These are phyloP conservation scores for Pythium insidiosum DNA, from an alignment of 352 stramenopile species.

Conservation along the genomic window DNA sequence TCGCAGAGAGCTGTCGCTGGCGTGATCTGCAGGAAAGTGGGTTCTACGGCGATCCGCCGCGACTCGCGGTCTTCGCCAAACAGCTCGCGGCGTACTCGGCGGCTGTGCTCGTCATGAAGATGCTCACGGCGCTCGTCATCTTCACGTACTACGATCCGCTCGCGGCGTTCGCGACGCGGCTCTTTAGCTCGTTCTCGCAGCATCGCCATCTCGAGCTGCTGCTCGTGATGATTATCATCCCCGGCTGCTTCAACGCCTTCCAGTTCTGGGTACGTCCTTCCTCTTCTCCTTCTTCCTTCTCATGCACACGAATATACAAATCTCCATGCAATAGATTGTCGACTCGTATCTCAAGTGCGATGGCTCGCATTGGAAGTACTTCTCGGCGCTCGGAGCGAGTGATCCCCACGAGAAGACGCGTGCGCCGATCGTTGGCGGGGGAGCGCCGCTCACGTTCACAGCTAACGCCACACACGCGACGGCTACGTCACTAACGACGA, in stretches of 20 bases:
- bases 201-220: conserved; percentile 66
- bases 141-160: conserved; percentile 35
- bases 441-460: too few relatives aligned
- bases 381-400: conserved; percentile 15
- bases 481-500: too few relatives aligned
- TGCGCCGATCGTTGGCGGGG: too few relatives aligned
- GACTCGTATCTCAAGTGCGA: conserved; percentile 57
- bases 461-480: too few relatives aligned
- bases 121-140: conserved; percentile 29
- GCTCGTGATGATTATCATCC: conserved; percentile 72
- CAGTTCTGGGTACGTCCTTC: conserved; percentile 59
- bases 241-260: conserved; percentile 52
- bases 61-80: conserved; percentile 41
- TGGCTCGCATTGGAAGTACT: conserved; percentile 29
- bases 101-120: conserved; percentile 47
- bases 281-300: neutral
- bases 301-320: conserved; percentile 1
- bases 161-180: conserved; percentile 24
- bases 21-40: conserved; percentile 39
- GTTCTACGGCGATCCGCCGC: conserved; percentile 62
- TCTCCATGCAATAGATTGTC: conserved; percentile 24
- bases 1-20: conserved; percentile 24
- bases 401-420: conserved; percentile 31
- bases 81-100: conserved; percentile 40
- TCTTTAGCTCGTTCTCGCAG: conserved; percentile 45